Evolutionary conservation across 768 basidiomycete genomes (phyloP), one percentile per base, ranked within the genome.

Genomic region (Strobilomyces echinocephalus): DNA sequence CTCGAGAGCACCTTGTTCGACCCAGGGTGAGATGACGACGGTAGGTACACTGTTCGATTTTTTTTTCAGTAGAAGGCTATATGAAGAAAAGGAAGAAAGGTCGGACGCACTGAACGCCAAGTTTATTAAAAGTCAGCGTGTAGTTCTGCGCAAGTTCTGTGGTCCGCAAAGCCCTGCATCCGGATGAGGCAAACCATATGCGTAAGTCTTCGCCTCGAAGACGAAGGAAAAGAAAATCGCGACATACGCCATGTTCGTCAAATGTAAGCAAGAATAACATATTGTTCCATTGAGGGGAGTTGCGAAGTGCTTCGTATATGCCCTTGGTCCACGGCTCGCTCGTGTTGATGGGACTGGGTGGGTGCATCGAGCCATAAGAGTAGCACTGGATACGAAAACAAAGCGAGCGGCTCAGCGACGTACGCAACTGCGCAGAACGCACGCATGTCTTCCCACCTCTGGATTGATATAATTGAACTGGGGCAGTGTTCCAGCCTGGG

Each of bases 381-480:
- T 64, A 65, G 21, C 64, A 65, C 64, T 65, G 14, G 24, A 26
- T 20, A 24, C n/a, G 12, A 36, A 30, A 14, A 14, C 31, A 8
- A 11, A 15, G 0, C 18, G 15, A 28, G 4, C 7, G 15, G 3
- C 46, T 58, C 16, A 49, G 30, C 8, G 36, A 40, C 12, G 16
- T 45, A 46, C 5, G 14, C 14, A 9, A 16, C 21, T 12, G 15
- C 5, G 21, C 8, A 1, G n/a, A 31, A 1, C 3, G n/a, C 16
- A 7, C 8, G 4, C 4, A 21, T 4, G 18, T n/a, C 43, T 15
- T 24, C 51, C 8, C 20, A 67, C 62, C 65, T 65, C 64, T 2
- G 64, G 64, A 39, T 65, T 65, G 34, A 65, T 67, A 46, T 54
- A 65, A 5, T 62, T 64, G 21, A 65, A 64, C 50, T 59, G 65